Evolutionary conservation across 2,329 filamentous ascomycete genomes (phyloP).

Genomic region (Biscogniauxia marginata): DNA sequence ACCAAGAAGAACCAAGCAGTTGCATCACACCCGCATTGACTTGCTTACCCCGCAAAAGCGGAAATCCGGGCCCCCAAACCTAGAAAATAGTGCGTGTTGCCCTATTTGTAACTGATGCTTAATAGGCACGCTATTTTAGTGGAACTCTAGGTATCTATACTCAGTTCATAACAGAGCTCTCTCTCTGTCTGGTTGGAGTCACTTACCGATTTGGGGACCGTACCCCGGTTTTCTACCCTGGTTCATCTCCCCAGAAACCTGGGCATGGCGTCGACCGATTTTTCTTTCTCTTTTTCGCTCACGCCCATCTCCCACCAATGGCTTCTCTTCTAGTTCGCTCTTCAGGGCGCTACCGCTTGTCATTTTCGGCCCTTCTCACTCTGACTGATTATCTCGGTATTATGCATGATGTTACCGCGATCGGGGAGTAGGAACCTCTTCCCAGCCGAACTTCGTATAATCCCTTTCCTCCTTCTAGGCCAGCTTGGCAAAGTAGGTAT

Average conservation of each 20-base stretch:
- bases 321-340: not conserved
- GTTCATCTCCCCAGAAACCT: not conserved
- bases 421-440: not conserved
- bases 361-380: slow-evolving; percentile 1
- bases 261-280: not conserved
- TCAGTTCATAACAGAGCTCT: no score
- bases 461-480: not conserved
- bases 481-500: not conserved
- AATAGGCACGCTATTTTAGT: no score
- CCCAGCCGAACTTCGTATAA: not conserved
- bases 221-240: not conserved
- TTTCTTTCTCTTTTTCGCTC: not conserved
- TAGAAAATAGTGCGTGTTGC: no score
- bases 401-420: not conserved
- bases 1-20: not conserved
- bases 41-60: slow-evolving; percentile 3
- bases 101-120: no score
- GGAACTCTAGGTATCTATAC: no score
- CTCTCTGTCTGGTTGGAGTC: not conserved
- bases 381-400: not conserved
- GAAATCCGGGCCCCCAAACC: not conserved
- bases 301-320: not conserved
- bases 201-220: not conserved
- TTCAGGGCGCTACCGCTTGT: not conserved
- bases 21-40: not conserved